phyloP scores from a whole-genome alignment of 2,329 filamentous ascomycete genomes.

The Aspergillus ibericus region DNA sequence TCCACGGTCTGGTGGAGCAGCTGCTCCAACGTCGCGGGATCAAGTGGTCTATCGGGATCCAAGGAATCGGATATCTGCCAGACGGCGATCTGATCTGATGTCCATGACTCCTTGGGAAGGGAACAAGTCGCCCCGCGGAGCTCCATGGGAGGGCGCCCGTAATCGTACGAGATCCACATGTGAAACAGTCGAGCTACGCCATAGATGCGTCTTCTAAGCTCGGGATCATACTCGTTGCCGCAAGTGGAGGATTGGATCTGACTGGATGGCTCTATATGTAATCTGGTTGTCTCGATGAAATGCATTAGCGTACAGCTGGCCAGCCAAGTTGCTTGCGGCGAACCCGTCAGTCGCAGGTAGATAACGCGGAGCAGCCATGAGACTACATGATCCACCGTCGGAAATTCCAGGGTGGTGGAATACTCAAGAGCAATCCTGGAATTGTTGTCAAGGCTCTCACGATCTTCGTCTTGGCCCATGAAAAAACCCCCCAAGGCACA shows the following conservation, averaged over 20 bases:
- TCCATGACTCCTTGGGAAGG: background rate
- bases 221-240: background rate
- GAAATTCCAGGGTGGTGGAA: conserved; percentile 4
- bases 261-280: conserved; percentile 8
- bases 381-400: conserved; percentile 9
- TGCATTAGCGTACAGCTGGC: conserved; percentile 56
- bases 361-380: conserved; percentile 51
- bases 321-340: conserved; percentile 54
- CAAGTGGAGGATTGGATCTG: background rate
- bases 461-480: background rate
- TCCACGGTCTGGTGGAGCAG: background rate
- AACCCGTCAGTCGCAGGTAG: conserved; percentile 50
- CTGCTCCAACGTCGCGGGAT: background rate
- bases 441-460: background rate
- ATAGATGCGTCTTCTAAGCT: conserved; percentile 11
- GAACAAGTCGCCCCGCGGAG: background rate
- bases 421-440: background rate
- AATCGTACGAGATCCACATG: conserved; percentile 17
- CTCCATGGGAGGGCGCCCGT: conserved; percentile 6
- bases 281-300: conserved; percentile 49
- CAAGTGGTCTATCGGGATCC: background rate
- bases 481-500: conserved; percentile 15
- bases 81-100: background rate
- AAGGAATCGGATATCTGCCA: background rate
- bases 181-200: conserved; percentile 15